Evolutionary conservation across 2,329 filamentous ascomycete species (phyloP), one percentile per base, ranked within the genome.

Genomic region (Delphinella strobiligena): DNA sequence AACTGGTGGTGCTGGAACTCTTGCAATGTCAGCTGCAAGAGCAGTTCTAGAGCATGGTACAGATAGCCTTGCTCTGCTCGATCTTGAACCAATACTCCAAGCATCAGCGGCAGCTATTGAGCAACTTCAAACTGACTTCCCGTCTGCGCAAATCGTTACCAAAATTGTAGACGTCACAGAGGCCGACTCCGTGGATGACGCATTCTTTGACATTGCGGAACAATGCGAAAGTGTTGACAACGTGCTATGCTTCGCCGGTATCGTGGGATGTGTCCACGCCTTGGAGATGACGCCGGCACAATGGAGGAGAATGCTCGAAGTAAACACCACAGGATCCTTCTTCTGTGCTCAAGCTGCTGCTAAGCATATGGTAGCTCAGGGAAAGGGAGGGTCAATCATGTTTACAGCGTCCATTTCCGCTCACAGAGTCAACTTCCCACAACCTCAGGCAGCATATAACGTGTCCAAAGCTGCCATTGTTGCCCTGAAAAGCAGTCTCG

Each of bases 241-340:
- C 32, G 59, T 81, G 2, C 67, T 74, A 47, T 78, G 73, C 48
- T 82, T 82, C 49, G 81, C 79, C 0, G 81, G 82, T 4, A 69
- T 86, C 0, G 81, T 84, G 0, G 69, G 67, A 29, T 80, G 73
- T 47, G 63, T 68, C 0, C 70, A 75, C 44, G 73, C 80, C 0
- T 56, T 81, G 1, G 72, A 79, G 2, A 75, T 78, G 62, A 59
- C 66, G 0, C 58, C 69, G 0, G 61, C 65, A 2, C 66, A 80
- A 47, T 87, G 75, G 70, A 68, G 75, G 5, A 68, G 68, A 19
- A 71, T 80, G 0, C 51, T 86, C 15, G 80, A 84, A 41, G 71
- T 87, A 52, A 88, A 88, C 53, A 73, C 78, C 1, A 82, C 78
- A 0, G 82, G 82, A 0, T 64, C 70, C 0, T 88, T 84, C 50